Conservation (phyloP, 1,284 basidiomycete genomes). For the Ceratobasidium sp. region DNA sequence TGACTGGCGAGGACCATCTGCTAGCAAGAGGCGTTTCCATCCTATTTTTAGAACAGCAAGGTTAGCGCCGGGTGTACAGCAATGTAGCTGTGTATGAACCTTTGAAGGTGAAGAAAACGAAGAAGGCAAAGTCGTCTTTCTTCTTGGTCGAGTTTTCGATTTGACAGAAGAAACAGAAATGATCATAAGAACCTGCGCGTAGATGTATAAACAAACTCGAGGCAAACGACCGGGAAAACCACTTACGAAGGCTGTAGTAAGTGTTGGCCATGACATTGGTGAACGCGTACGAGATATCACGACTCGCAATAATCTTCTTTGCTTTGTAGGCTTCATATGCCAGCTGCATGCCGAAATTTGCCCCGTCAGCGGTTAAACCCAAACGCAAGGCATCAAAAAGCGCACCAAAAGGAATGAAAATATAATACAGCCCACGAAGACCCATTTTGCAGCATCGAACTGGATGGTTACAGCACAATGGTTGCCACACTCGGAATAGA, state of each 20-base stretch:
- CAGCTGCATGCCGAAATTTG: slow-evolving; percentile 53
- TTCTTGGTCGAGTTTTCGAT: slow-evolving; percentile 95
- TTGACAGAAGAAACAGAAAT: slow-evolving; percentile 97
- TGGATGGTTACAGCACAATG: slow-evolving; percentile 82
- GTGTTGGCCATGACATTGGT: slow-evolving; percentile 97
- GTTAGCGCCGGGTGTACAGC: slow-evolving; percentile 10
- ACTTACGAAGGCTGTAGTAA: slow-evolving; percentile 88
- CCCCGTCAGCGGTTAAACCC: slow-evolving; percentile 48
- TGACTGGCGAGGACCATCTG: slow-evolving; percentile 96
- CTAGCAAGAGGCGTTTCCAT: slow-evolving; percentile 93
- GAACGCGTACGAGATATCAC: slow-evolving; percentile 96
- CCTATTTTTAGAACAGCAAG: slow-evolving; percentile 58
- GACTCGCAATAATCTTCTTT: slow-evolving; percentile 89
- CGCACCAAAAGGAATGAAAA: slow-evolving; percentile 91
- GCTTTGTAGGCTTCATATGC: slow-evolving; percentile 93
- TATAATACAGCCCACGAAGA: slow-evolving; percentile 97
- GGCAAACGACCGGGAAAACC: slow-evolving; percentile 11
- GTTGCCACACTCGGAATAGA: slow-evolving; percentile 77
- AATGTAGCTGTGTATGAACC: slow-evolving; percentile 59
- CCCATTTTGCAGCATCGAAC: slow-evolving; percentile 90
- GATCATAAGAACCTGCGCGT: slow-evolving; percentile 82
- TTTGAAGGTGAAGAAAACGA: slow-evolving; percentile 99
- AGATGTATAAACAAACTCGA: slow-evolving; percentile 39
- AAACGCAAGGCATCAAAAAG: slow-evolving; percentile 45
- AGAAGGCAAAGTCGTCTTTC: slow-evolving; percentile 97